A percentile compares a stretch with the other conserved stretches of the same genome.
These are phyloP conservation scores for Carex kokanica DNA, from an alignment of 176 grass and related monocot genomes.

Conservation along the genomic window DNA sequence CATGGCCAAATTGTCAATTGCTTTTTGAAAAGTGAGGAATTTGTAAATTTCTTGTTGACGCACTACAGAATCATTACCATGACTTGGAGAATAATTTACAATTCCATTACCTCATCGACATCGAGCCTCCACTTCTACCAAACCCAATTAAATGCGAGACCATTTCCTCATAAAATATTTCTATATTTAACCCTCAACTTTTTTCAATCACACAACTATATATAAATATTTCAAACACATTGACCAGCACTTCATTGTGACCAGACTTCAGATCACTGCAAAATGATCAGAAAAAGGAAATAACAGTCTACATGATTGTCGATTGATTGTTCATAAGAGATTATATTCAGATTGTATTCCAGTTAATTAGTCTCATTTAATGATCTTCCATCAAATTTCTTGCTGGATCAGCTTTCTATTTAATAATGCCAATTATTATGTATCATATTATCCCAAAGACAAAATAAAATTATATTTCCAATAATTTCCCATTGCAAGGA, in stretches of 20 bases:
- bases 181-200: not conserved
- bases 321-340: too few species aligned
- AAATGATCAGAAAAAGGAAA: too few species aligned
- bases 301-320: too few species aligned
- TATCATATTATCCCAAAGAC: not conserved
- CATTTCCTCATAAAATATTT: not conserved
- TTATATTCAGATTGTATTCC: too few species aligned
- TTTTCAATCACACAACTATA: not conserved
- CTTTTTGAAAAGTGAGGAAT: slow-evolving; percentile 18
- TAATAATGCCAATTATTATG: not conserved
- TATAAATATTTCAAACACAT: not conserved
- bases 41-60: slow-evolving; percentile 18
- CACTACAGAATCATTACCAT: slow-evolving; percentile 3
- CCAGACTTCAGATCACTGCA: too few species aligned
- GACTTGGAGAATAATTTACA: slow-evolving; percentile 1
- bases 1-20: slow-evolving; percentile 7
- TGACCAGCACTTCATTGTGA: too few species aligned
- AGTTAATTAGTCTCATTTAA: not conserved
- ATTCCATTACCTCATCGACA: not conserved
- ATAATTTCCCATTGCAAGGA: not conserved
- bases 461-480: not conserved
- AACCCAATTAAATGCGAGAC: not conserved
- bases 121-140: slow-evolving; percentile 26
- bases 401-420: not conserved
- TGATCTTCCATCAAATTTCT: not conserved